These are phyloP conservation scores for Phascolomyces articulosus DNA, from an alignment of 371 early-diverging fungal species.

Conservation along the genomic window DNA sequence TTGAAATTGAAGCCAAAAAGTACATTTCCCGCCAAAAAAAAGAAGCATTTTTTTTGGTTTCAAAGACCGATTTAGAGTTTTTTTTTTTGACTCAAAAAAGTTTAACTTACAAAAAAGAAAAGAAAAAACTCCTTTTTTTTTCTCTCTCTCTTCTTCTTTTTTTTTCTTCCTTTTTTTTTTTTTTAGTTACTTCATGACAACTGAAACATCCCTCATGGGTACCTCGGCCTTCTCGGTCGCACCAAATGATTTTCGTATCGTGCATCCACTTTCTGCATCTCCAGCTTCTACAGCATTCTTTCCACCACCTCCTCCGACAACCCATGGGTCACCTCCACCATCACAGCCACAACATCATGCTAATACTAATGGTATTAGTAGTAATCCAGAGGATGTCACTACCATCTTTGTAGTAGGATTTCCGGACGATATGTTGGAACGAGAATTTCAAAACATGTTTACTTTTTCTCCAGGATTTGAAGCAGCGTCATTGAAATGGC, in stretches of 20 bases:
- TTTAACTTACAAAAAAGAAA: not conserved
- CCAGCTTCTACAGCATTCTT: conserved; percentile 23
- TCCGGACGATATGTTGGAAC: conserved; percentile 95
- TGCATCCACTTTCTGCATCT: conserved; percentile 33
- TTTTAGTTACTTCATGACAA: conserved; percentile 23
- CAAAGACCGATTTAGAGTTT: not conserved
- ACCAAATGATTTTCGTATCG: conserved; percentile 17
- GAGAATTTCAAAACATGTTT: conserved; percentile 98
- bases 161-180: conserved; percentile 14
- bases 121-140: conserved; percentile 10
- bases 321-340: conserved; percentile 13
- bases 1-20: no score
- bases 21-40: conserved; percentile 3
- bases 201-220: conserved; percentile 19
- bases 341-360: conserved; percentile 11
- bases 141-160: conserved; percentile 15
- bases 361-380: not conserved
- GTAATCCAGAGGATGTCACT: conserved; percentile 66
- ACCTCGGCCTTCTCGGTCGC: conserved; percentile 14
- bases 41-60: not conserved
- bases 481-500: conserved; percentile 90
- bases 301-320: conserved; percentile 18
- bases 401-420: conserved; percentile 98
- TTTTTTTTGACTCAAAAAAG: conserved; percentile 1
- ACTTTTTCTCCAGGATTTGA: conserved; percentile 94